A percentile compares a stretch with the other conserved stretches of the same genome.
phyloP scores from a whole-genome alignment of 2,329 filamentous ascomycete species.

The Neofusicoccum cordaticola region DNA sequence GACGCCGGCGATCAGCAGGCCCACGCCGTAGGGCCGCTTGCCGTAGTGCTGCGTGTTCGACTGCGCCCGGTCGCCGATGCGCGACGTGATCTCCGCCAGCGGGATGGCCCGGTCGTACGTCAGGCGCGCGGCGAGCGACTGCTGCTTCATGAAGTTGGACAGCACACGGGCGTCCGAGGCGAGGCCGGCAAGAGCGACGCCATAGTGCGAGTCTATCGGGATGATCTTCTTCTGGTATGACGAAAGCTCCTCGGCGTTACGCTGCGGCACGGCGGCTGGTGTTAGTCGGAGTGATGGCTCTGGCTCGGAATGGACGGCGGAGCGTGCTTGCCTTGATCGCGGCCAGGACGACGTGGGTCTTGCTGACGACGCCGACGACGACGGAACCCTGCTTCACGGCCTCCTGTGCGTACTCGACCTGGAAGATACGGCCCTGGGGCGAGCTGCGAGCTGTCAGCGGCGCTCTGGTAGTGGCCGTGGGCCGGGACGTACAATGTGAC shows the following conservation, averaged over 20 bases:
- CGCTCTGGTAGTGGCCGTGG: conserved; percentile 15
- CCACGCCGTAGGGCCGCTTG: conserved; percentile 93
- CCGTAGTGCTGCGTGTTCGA: conserved; percentile 98
- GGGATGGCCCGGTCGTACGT: conserved; percentile 94
- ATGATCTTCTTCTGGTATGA: conserved; percentile 99
- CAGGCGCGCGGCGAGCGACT: conserved; percentile 91
- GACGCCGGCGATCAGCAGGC: conserved; percentile 86
- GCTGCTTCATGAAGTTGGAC: conserved; percentile 99
- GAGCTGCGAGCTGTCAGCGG: conserved; percentile 61
- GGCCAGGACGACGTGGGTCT: conserved; percentile 93
- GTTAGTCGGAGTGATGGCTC: neutral
- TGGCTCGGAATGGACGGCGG: neutral
- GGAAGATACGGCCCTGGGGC: conserved; percentile 98
- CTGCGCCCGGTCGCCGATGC: conserved; percentile 95
- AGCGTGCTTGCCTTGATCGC: conserved; percentile 76
- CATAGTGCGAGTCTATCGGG: conserved; percentile 90
- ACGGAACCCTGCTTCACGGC: conserved; percentile 99
- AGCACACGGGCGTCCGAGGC: conserved; percentile 97
- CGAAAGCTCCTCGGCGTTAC: conserved; percentile 98
- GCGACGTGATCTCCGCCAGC: conserved; percentile 80
- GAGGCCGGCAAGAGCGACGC: conserved; percentile 91
- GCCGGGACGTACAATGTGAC: conserved; percentile 80
- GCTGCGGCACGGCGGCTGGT: conserved; percentile 50
- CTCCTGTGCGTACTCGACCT: conserved; percentile 98
- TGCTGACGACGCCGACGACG: conserved; percentile 94